Conservation (phyloP, 306 rosid species). For the Quercus wislizeni region DNA sequence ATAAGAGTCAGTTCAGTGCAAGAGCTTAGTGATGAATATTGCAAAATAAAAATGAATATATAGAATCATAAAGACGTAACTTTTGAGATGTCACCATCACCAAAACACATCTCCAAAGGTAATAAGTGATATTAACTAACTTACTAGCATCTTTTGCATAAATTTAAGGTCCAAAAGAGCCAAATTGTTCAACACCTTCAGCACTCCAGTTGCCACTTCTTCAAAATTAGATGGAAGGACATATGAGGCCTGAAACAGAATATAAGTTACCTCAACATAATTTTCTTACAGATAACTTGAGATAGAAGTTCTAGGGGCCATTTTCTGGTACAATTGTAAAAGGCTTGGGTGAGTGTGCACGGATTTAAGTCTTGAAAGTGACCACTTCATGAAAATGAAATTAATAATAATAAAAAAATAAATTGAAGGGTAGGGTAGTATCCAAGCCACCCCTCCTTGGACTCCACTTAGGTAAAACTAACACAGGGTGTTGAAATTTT, state of each 20-base stretch:
- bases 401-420: neutral
- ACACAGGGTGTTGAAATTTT: neutral
- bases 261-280: constrained; percentile 20
- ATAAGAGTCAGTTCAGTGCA: constrained; percentile 13
- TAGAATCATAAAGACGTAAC: neutral
- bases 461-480: neutral
- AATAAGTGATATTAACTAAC: constrained; percentile 29
- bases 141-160: constrained; percentile 87
- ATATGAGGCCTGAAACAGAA: constrained; percentile 61
- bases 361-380: neutral
- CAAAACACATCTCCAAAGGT: neutral
- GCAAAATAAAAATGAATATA: neutral
- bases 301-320: neutral
- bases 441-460: neutral
- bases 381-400: neutral
- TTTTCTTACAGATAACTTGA: neutral
- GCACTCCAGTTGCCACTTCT: constrained; percentile 93
- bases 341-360: neutral
- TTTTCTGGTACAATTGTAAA: neutral
- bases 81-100: constrained; percentile 12
- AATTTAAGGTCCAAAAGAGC: constrained; percentile 88
- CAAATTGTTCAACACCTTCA: constrained; percentile 93
- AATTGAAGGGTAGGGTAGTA: neutral
- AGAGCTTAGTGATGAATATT: neutral
- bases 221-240: constrained; percentile 97